These are phyloP conservation scores for Neurospora sp. DNA, from an alignment of 495 filamentous ascomycete species.

Conservation along the genomic window DNA sequence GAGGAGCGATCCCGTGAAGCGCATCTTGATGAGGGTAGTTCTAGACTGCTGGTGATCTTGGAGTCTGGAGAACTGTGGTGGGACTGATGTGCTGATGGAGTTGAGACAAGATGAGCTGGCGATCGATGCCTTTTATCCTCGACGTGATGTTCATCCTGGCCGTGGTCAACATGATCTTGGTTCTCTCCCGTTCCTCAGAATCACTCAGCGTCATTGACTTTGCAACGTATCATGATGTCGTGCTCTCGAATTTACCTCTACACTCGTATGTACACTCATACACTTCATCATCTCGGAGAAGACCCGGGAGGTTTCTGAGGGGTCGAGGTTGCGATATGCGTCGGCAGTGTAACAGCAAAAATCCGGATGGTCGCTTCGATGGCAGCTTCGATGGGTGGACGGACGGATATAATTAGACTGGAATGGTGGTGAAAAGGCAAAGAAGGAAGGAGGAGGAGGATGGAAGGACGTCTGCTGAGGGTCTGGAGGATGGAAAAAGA, in stretches of 20 bases:
- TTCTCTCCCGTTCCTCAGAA: not conserved
- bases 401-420: not conserved
- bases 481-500: not conserved
- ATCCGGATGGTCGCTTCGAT: not conserved
- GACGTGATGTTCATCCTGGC: not conserved
- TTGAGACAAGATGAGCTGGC: not conserved
- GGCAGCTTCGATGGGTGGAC: not conserved
- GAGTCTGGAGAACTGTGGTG: not conserved
- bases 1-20: conserved; percentile 12
- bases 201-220: not conserved
- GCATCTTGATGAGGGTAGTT: conserved; percentile 21
- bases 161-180: not conserved
- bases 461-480: not conserved
- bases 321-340: not conserved
- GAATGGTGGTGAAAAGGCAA: not conserved
- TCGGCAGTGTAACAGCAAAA: not conserved
- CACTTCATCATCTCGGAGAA: not conserved
- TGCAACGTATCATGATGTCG: not conserved
- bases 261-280: not conserved
- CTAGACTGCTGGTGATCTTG: not conserved
- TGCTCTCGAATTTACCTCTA: not conserved
- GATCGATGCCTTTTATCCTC: not conserved
- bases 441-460: not conserved
- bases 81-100: not conserved
- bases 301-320: not conserved